Conservation (phyloP, 2,329 filamentous ascomycete genomes). For the Calonectria hongkongensis region DNA sequence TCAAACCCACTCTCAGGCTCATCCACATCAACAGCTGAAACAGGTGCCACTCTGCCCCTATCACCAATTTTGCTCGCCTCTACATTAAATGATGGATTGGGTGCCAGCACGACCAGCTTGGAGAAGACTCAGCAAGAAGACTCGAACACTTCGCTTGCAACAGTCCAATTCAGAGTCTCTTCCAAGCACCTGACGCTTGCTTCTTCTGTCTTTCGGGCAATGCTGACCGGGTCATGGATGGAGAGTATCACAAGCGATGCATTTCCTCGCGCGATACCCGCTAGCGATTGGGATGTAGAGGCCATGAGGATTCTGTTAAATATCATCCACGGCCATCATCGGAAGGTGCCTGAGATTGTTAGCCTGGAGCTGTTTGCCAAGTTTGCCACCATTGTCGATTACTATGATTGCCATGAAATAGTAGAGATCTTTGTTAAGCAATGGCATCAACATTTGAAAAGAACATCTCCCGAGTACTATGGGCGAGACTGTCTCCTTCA, state of each 20-base stretch:
- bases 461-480: background rate
- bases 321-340: slow-evolving; percentile 14
- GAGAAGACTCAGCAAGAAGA: background rate
- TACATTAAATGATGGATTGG: background rate
- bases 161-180: slow-evolving; percentile 3
- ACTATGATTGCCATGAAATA: slow-evolving; percentile 21
- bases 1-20: too few relatives aligned
- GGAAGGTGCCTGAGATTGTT: slow-evolving; percentile 6
- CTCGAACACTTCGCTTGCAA: background rate
- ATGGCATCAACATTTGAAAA: slow-evolving; percentile 15
- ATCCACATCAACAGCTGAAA: background rate
- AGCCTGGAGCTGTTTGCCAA: slow-evolving; percentile 9
- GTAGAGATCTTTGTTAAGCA: slow-evolving; percentile 24
- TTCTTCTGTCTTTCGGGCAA: background rate
- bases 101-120: too few relatives aligned
- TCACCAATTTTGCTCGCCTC: background rate
- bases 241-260: background rate
- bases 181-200: slow-evolving; percentile 16
- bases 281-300: slow-evolving; percentile 12
- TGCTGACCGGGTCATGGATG: slow-evolving; percentile 2
- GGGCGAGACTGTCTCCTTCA: background rate
- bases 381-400: slow-evolving; percentile 13
- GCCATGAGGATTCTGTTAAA: background rate
- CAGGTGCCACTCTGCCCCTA: background rate
- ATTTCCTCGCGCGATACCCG: background rate